Percentiles rank a stretch among this genome's conserved stretches.
Evolutionary conservation across 2,329 filamentous ascomycete species (phyloP).

Genomic region (Coleophoma eucalyptorum): DNA sequence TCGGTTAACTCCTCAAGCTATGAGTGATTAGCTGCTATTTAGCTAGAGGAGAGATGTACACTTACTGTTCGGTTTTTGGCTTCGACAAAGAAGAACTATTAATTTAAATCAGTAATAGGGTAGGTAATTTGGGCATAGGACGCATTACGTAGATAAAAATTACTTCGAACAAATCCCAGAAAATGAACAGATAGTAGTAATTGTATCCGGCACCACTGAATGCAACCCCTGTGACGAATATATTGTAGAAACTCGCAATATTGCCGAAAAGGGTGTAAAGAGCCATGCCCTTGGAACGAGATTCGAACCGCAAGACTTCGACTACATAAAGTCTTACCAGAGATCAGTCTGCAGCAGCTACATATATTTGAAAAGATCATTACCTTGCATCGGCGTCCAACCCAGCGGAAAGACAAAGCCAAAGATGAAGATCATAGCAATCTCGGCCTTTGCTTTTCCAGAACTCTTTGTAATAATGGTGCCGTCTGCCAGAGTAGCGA

Average conservation of each 20-base stretch:
- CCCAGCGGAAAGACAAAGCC: constrained; percentile 33
- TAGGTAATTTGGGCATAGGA: background rate
- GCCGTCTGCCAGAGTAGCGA: constrained; percentile 21
- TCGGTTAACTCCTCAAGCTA: constrained; percentile 38
- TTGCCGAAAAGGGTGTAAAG: constrained; percentile 42
- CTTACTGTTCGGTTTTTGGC: constrained; percentile 10
- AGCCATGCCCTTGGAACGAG: constrained; percentile 41
- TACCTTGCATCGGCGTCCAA: constrained; percentile 35
- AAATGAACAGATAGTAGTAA: constrained; percentile 31
- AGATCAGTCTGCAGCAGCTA: constrained; percentile 33
- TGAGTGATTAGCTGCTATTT: background rate
- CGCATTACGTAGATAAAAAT: constrained; percentile 24
- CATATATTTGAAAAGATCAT: background rate
- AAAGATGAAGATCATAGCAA: constrained; percentile 35
- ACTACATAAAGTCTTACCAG: constrained; percentile 40
- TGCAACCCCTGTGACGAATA: constrained; percentile 34
- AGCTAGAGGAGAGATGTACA: background rate
- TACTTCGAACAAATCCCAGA: constrained; percentile 36
- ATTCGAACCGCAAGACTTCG: constrained; percentile 39
- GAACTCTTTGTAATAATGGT: constrained; percentile 30
- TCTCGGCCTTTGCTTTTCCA: constrained; percentile 33
- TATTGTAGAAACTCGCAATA: constrained; percentile 39
- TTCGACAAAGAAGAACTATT: constrained; percentile 25
- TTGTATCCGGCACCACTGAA: constrained; percentile 34
- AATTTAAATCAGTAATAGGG: constrained; percentile 6